phyloP scores from a whole-genome alignment of 345 rosid genomes.

The Nephelium lappaceum region DNA sequence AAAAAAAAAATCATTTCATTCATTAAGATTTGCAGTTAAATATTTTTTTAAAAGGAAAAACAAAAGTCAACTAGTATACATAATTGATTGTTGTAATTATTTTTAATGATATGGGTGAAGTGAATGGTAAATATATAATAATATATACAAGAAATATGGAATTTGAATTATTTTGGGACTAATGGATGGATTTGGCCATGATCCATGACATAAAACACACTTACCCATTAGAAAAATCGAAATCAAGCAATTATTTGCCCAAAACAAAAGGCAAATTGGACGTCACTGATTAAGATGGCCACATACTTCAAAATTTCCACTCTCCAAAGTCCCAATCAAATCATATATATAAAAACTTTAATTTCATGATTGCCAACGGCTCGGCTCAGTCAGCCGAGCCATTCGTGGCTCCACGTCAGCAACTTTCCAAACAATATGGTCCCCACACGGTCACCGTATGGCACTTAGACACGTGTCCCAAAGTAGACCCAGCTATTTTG shows the following conservation, averaged over 20 bases:
- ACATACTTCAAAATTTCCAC: not conserved
- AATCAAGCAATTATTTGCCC: not conserved
- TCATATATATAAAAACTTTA: not conserved
- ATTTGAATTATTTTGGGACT: not conserved
- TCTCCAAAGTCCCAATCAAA: not conserved
- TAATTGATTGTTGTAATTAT: not conserved
- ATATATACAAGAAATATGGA: not conserved
- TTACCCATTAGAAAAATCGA: not conserved
- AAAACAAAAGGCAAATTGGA: not conserved
- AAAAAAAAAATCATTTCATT: too few relatives aligned
- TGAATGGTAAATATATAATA: not conserved
- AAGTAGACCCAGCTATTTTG: conserved; percentile 18
- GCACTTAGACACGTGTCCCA: not conserved
- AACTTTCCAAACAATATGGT: conserved; percentile 24
- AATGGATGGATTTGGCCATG: conserved; percentile 2
- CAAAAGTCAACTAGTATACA: too few relatives aligned
- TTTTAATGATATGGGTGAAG: not conserved
- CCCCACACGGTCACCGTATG: not conserved
- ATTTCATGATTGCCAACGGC: not conserved
- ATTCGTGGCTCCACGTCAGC: conserved; percentile 25
- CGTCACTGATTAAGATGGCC: conserved; percentile 9
- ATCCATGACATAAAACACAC: not conserved
- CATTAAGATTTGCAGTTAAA: too few relatives aligned
- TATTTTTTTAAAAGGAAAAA: too few relatives aligned
- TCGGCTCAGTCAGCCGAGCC: conserved; percentile 8